Evolutionary conservation across 78 protist genomes (phyloP), one percentile per base, ranked within the genome.

Genomic region (Cavenderia fasciculata): DNA sequence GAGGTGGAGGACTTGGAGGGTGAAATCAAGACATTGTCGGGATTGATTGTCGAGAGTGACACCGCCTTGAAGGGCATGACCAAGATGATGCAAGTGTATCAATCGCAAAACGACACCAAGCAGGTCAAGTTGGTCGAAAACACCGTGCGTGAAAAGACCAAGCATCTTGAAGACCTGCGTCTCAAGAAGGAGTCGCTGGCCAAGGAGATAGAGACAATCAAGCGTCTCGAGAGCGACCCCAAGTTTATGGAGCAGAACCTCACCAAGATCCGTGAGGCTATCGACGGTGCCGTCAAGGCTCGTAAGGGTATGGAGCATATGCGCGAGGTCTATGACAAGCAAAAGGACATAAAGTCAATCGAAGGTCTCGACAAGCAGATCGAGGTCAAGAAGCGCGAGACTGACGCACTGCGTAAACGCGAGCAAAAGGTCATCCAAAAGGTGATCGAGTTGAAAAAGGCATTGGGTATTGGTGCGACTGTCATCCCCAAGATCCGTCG

Each of bases 251-350:
- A 68, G 47, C 68, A 68, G 12, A 46, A 14, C n/a, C 66, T 82
- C 8, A 25, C 40, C 3, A 65, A 68, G 68, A 51, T 82, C 4
- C 44, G 89, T 40, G 89, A 82, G 41, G 27, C 41, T 2, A 82
- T 82, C 1, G 89, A 82, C 33, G 52, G 63, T 6, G n/a, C 44
- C 0, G 77, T 82, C 7, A 82, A 52, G 16, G 68, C n/a, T 38
- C 71, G 89, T 54, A 82, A 82, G 49, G 89, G 69, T 43, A 68
- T 82, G 89, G 89, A 82, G 27, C 77, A 82, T 46, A 82, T 82
- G 89, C 49, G 89, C 27, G 89, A 82, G 31, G 78, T 82, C 36
- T 82, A 82, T 21, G 89, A 82, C 56, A 70, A 61, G 36, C 63
- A 57, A 18, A 82, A 82, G 38, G 89, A 82, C n/a, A 6, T 36